Evolutionary conservation across 352 stramenopile genomes (phyloP), one percentile per base, ranked within the genome.

Genomic region (Paralagenidium karlingii): DNA sequence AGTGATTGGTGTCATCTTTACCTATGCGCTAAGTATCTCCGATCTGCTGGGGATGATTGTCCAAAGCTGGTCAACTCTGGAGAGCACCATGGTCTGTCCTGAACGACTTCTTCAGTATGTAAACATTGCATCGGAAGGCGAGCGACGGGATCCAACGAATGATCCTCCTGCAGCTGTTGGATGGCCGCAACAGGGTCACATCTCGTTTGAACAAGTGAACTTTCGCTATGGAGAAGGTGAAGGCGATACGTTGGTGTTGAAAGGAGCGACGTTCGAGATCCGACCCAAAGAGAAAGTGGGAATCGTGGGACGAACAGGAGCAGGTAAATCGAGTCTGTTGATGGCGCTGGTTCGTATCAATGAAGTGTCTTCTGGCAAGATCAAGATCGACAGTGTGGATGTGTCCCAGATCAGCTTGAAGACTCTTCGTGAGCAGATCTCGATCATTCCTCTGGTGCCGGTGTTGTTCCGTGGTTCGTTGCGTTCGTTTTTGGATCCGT

Each of bases 1-100:
- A 2, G 31, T 97, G n/a, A 60, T 88, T 15, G 91, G 70, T 2
- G 58, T 98, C 16, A 63, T 94, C 3, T 75, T 98, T 30, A 84
- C 90, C 41, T 97, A 96, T 75, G 70, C 63, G 21, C 53, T 94
- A 11, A 74, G 82, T 26, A 78, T 97, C 22, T 88, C 88, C 46
- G 57, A 68, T 26, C 81, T 95, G 11, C 63, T 87, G 3, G 91
- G 97, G 55, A 75, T 79, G 24, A 60, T 90, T 6, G 81, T 97
- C 22, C 95, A 88, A 24, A 64, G 73, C 9, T 84, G 69, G 68
- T 55, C 61, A 24, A 77, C 66, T 68, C 46, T 84, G 8, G 58
- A 81, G 39, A 61, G 36, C 44, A 89, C 31, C 32, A 94, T 95
- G 76, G 87, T 78, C 29, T 84, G 76, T 8, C 81, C 92, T 1